Conservation (phyloP, 306 rosid genomes). For the Trifolium repens region DNA sequence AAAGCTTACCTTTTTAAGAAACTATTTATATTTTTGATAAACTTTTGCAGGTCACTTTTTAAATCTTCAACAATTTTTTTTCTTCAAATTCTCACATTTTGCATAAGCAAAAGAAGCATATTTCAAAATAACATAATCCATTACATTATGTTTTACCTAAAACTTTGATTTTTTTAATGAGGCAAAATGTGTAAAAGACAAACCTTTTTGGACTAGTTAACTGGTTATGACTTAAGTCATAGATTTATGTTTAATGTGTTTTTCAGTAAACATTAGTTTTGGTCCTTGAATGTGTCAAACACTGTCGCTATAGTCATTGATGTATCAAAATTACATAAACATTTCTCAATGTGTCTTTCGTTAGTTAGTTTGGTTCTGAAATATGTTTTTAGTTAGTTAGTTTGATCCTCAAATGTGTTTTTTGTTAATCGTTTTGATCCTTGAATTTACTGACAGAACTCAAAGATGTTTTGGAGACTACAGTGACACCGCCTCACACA, state of each 20-base stretch:
- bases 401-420: not conserved
- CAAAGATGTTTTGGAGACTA: too few relatives aligned
- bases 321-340: not conserved
- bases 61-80: not conserved
- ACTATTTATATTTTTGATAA: not conserved
- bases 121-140: not conserved
- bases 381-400: not conserved
- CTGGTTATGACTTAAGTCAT: not conserved
- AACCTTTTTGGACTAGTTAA: not conserved
- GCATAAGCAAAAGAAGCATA: not conserved
- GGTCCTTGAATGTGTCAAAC: not conserved
- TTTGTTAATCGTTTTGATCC: not conserved
- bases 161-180: not conserved
- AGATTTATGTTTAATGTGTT: too few relatives aligned
- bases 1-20: slow-evolving; percentile 13
- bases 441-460: not conserved
- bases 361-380: not conserved
- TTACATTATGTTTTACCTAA: not conserved
- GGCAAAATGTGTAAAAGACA: slow-evolving; percentile 1
- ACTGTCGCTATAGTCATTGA: not conserved
- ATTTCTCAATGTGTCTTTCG: not conserved
- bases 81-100: not conserved
- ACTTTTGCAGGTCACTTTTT: too few relatives aligned
- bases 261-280: not conserved
- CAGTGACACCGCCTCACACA: not conserved